Evolutionary conservation across 495 filamentous ascomycete genomes (phyloP), one percentile per base, ranked within the genome.

Genomic region (Bryoglossum gracile): DNA sequence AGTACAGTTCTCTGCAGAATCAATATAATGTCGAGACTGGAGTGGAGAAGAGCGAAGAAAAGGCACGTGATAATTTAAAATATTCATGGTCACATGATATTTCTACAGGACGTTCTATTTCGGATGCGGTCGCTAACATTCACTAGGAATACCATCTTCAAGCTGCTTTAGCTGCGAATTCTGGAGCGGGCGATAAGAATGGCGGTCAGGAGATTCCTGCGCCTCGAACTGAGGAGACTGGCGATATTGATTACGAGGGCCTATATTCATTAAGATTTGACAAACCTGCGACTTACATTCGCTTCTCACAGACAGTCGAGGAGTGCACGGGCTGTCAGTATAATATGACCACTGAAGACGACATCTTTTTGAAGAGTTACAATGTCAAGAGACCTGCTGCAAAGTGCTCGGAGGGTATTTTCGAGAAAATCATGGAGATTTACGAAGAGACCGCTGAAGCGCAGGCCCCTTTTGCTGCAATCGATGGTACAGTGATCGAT

Each of bases 71-170:
- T 78, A 82, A 78, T 79, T 81, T 74, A 76, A 62, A 35, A 8
- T 43, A 23, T n/a, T 44, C 39, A 49, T 21, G 43, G 33, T 57
- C 52, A 66, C 49, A 43, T 58, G 42, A 52, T 41, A 37, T 46
- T 62, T 63, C 63, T 60, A 52, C 58, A n/a, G n/a, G 46, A 4
- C 38, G 13, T 8, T 0, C 10, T 47, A 54, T 28, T 42, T 57
- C 21, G 34, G 41, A 46, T 48, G 41, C 54, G 30, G 24, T 6
- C 32, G 14, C 45, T 59, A 50, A 49, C 56, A 60, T 59, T 51
- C 52, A 71, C 51, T 71, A 98, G 94, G 92, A 98, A 84, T 88
- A 92, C 72, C 92, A 98, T 84, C 77, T 98, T 53, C 92, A 98
- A 75, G 86, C 83, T 42, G 87, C 88, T 37, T 88, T 98, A 48